Percentiles rank a stretch among this genome's conserved stretches.
Conservation (phyloP, 176 grass and related monocot species). For the Neostapfia colusana region DNA sequence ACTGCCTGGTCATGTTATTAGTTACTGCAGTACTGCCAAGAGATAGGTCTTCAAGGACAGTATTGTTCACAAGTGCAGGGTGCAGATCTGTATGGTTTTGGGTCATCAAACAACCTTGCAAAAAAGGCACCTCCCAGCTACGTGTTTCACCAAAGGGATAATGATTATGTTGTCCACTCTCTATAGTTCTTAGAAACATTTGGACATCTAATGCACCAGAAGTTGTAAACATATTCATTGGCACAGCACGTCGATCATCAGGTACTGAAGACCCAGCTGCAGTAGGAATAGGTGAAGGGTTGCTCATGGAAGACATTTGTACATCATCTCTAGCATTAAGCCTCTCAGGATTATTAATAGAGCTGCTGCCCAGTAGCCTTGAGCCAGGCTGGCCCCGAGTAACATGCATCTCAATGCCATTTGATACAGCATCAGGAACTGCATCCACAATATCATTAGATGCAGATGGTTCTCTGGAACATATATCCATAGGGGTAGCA, state of each 20-base stretch:
- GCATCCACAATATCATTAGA: conserved; percentile 32
- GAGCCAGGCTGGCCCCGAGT: conserved; percentile 16
- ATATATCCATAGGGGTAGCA: conserved; percentile 79
- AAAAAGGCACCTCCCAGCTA: conserved; percentile 90
- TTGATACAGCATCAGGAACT: conserved; percentile 10
- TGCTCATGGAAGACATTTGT: conserved; percentile 42
- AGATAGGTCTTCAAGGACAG: conserved; percentile 36
- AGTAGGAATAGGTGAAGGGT: conserved; percentile 25
- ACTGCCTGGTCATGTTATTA: conserved; percentile 47
- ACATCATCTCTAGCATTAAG: conserved; percentile 32
- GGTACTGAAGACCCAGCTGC: conserved; percentile 38
- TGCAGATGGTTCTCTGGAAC: conserved; percentile 55
- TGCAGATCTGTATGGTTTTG: conserved; percentile 60
- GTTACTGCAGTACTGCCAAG: conserved; percentile 14
- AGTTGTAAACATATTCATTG: conserved; percentile 40
- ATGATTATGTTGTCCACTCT: conserved; percentile 59
- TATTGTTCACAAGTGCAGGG: conserved; percentile 45
- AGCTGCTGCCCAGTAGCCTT: conserved; percentile 38
- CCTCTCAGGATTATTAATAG: conserved; percentile 37
- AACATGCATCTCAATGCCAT: conserved; percentile 35
- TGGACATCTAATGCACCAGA: conserved; percentile 63
- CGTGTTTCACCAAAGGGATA: conserved; percentile 56
- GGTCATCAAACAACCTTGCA: conserved; percentile 87
- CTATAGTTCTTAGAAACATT: conserved; percentile 78
- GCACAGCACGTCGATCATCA: conserved; percentile 22